These are phyloP conservation scores for Metschnikowia cerradonensis DNA, from an alignment of 805 yeast species.

Conservation along the genomic window DNA sequence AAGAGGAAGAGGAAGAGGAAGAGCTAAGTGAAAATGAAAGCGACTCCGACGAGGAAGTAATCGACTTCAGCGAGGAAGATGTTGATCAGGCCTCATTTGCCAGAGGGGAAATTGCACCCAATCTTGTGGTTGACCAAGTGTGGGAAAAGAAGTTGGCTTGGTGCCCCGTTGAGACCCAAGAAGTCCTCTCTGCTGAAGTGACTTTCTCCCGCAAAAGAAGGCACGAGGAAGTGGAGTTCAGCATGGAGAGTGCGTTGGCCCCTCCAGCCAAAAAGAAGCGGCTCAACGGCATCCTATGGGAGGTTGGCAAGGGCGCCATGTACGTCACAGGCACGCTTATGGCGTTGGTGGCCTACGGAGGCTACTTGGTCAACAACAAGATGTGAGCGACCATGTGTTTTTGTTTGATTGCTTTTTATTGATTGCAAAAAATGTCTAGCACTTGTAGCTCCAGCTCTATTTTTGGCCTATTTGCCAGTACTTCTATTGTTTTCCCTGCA, in stretches of 20 bases:
- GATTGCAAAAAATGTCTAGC: neutral
- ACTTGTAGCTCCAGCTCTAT: neutral
- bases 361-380: conserved; percentile 11
- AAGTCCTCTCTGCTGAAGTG: neutral
- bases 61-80: neutral
- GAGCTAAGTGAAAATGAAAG: neutral
- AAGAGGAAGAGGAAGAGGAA: too few relatives aligned
- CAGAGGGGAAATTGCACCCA: too few relatives aligned
- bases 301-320: conserved; percentile 28
- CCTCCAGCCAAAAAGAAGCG: conserved; percentile 13
- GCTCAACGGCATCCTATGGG: conserved; percentile 24
- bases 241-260: neutral
- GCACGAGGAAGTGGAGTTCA: conserved; percentile 6
- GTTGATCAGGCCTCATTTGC: too few relatives aligned
- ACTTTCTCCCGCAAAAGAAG: conserved; percentile 7
- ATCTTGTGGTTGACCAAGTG: neutral
- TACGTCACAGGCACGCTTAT: conserved; percentile 31
- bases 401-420: conserved; percentile 1
- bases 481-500: conserved; percentile 11
- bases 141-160: neutral
- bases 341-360: conserved; percentile 38
- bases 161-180: neutral
- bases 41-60: neutral
- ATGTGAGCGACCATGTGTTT: neutral
- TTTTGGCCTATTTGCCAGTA: neutral